phyloP scores from a whole-genome alignment of 2,329 filamentous ascomycete species.

The Diaporthe batatas region DNA sequence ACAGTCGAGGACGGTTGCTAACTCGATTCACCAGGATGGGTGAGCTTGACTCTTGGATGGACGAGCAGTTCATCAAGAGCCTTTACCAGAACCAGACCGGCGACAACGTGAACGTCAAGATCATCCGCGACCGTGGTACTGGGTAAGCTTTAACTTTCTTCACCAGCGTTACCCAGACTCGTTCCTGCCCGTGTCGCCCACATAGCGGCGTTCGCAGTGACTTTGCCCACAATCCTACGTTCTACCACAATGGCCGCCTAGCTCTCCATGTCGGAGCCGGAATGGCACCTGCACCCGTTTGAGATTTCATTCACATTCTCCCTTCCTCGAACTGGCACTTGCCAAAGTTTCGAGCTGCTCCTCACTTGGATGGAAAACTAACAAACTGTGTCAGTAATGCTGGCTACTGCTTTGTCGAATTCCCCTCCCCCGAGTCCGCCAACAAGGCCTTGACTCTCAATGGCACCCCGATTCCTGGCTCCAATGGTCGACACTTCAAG shows the following conservation, averaged over 20 bases:
- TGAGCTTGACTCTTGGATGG: constrained; percentile 98
- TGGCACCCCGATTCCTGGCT: constrained; percentile 92
- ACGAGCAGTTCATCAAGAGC: constrained; percentile 97
- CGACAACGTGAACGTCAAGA: constrained; percentile 97
- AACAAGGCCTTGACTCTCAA: constrained; percentile 93
- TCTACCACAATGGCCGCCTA: neutral
- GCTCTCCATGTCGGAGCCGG: neutral
- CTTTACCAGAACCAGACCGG: constrained; percentile 90
- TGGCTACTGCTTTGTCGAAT: constrained; percentile 92
- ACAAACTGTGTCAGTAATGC: constrained; percentile 76
- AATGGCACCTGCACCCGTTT: too few relatives aligned
- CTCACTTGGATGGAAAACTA: constrained; percentile 39
- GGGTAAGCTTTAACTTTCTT: constrained; percentile 71
- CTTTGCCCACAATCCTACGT: neutral
- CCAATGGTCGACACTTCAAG: constrained; percentile 89
- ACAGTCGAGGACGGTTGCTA: neutral
- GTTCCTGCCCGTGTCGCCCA: neutral
- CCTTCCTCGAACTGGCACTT: neutral
- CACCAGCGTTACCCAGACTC: neutral
- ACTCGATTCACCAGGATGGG: constrained; percentile 81
- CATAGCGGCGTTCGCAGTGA: too few relatives aligned
- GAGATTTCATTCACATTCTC: neutral
- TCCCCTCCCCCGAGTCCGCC: constrained; percentile 83
- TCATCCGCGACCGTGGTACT: constrained; percentile 99
- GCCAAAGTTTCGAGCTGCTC: too few relatives aligned